phyloP scores from a whole-genome alignment of 73 alveolate genomes.

The Stentor roeselii region DNA sequence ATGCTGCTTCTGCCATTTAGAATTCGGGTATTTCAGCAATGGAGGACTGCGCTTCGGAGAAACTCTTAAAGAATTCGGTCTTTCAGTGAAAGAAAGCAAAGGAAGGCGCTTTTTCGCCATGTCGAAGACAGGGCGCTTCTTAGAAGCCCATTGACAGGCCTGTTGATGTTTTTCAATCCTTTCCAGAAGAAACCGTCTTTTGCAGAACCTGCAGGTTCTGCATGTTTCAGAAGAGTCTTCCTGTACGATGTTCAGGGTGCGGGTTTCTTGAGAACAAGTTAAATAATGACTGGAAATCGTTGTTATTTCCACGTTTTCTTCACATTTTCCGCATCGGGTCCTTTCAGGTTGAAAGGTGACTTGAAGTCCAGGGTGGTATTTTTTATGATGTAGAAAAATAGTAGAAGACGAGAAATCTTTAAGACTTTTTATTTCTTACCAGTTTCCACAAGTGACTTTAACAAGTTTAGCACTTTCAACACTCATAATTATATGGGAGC shows the following conservation, averaged over 20 bases:
- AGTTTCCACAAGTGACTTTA: neutral
- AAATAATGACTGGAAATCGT: neutral
- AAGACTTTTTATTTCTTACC: neutral
- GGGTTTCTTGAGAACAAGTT: neutral
- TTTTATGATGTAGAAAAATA: neutral
- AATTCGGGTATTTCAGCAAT: conserved; percentile 3
- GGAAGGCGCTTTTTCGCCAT: conserved; percentile 19
- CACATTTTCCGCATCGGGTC: neutral
- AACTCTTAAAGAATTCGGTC: neutral
- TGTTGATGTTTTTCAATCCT: conserved; percentile 14
- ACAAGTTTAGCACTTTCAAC: too few relatives aligned
- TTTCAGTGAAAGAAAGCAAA: neutral
- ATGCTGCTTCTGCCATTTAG: conserved; percentile 29
- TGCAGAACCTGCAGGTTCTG: conserved; percentile 3
- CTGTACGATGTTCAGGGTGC: neutral
- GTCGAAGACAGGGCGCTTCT: conserved; percentile 1
- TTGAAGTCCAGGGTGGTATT: conserved; percentile 15
- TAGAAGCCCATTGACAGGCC: conserved; percentile 5
- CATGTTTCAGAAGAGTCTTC: neutral
- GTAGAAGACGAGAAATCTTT: conserved; percentile 9
- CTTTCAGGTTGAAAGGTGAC: neutral
- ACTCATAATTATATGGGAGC: too few relatives aligned
- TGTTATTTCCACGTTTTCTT: neutral
- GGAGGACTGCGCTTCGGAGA: neutral
- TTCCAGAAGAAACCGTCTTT: neutral